phyloP scores from a whole-genome alignment of 2,329 filamentous ascomycete genomes.

The Rutstroemia sp. region DNA sequence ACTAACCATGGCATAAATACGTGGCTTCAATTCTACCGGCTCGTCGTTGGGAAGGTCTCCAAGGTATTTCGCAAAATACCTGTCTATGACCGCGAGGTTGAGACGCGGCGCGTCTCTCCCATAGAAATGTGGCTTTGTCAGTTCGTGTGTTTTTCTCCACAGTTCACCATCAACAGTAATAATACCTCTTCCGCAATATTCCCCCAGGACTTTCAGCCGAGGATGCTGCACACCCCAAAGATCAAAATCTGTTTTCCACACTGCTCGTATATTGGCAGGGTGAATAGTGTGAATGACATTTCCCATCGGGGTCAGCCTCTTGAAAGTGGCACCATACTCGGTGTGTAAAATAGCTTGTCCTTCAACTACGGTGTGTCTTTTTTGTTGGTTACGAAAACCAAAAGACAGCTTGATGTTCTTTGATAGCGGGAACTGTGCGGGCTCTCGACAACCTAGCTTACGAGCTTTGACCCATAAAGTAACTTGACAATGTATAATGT shows the following conservation, averaged over 20 bases:
- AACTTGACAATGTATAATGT: too few relatives aligned
- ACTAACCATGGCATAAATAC: neutral
- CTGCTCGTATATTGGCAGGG: neutral
- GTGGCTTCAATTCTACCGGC: neutral
- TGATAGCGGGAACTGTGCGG: neutral
- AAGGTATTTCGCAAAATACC: neutral
- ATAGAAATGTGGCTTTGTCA: neutral
- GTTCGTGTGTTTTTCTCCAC: neutral
- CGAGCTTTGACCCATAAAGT: too few relatives aligned
- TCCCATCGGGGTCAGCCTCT: neutral
- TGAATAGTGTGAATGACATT: neutral
- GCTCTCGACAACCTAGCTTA: neutral
- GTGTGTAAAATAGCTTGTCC: neutral
- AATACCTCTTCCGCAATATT: neutral
- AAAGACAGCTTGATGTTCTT: neutral
- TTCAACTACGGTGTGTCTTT: neutral
- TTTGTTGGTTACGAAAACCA: neutral
- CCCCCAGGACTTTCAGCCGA: neutral
- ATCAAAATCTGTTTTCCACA: neutral
- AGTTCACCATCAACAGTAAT: neutral
- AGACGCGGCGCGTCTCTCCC: neutral
- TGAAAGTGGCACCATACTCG: neutral
- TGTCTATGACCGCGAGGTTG: neutral
- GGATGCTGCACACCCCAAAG: neutral
- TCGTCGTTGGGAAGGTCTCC: neutral